Evolutionary conservation across 1,139 yeast genomes (phyloP).

Genomic region (Candida frijolesensis): DNA sequence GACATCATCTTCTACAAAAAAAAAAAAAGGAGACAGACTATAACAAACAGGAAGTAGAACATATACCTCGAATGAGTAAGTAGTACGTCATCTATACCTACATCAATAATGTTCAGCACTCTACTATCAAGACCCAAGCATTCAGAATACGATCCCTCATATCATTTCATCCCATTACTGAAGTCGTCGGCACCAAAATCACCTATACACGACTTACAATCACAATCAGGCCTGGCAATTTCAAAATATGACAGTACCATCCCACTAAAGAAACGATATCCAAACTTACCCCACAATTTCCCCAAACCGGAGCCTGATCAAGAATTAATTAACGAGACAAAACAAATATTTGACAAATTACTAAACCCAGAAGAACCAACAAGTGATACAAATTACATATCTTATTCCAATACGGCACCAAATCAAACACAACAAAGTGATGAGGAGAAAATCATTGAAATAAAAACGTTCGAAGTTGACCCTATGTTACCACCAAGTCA

Average conservation of each 20-base stretch:
- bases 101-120: constrained; percentile 33
- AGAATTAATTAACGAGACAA: constrained; percentile 19
- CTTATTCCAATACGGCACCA: constrained; percentile 16
- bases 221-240: constrained; percentile 15
- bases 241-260: constrained; percentile 42
- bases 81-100: too few relatives aligned
- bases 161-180: constrained; percentile 1
- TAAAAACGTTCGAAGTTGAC: constrained; percentile 55
- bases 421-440: constrained; percentile 5
- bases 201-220: constrained; percentile 5
- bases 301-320: constrained; percentile 39
- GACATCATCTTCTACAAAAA: too few relatives aligned
- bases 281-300: constrained; percentile 43
- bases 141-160: constrained; percentile 18
- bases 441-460: constrained; percentile 29
- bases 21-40: too few relatives aligned
- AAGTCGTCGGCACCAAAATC: too few relatives aligned
- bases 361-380: constrained; percentile 21
- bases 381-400: constrained; percentile 19
- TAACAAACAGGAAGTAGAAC: too few relatives aligned
- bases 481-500: constrained; percentile 87
- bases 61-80: too few relatives aligned
- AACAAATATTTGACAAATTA: constrained; percentile 24
- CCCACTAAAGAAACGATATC: constrained; percentile 42
- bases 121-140: constrained; percentile 34